phyloP scores from a whole-genome alignment of 2,329 filamentous ascomycete species.

The Kalmusia sp. region DNA sequence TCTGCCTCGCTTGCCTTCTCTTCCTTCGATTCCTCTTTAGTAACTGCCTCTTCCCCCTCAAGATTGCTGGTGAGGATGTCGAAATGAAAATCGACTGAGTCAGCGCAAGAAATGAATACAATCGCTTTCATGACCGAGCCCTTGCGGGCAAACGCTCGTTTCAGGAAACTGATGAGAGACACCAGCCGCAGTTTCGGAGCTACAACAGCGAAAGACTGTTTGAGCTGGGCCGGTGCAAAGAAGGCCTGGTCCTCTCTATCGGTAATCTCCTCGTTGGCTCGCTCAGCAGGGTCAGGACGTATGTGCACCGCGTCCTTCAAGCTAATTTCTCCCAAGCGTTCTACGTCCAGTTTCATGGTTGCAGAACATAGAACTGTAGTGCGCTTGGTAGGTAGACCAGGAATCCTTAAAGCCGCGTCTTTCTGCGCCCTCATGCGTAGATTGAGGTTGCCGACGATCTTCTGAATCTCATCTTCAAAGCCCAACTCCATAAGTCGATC shows the following conservation, averaged over 20 bases:
- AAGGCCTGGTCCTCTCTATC: conserved; percentile 63
- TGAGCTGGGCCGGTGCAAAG: conserved; percentile 87
- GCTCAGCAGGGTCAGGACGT: conserved; percentile 68
- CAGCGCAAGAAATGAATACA: conserved; percentile 94
- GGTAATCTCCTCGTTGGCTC: conserved; percentile 55
- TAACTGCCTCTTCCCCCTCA: conserved; percentile 35
- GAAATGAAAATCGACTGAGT: conserved; percentile 97
- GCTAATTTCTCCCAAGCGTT: conserved; percentile 92
- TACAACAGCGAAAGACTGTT: conserved; percentile 87
- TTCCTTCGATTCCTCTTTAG: conserved; percentile 28
- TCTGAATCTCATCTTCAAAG: conserved; percentile 92
- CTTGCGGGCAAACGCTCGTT: conserved; percentile 84
- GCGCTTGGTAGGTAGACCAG: conserved; percentile 74
- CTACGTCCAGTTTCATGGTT: conserved; percentile 97
- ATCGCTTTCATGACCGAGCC: conserved; percentile 97
- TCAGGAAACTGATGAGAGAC: conserved; percentile 82
- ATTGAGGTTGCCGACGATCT: conserved; percentile 82
- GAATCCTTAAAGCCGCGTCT: conserved; percentile 66
- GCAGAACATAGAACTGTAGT: conserved; percentile 93
- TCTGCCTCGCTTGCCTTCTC: conserved; percentile 31
- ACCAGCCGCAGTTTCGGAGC: conserved; percentile 91
- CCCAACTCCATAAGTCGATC: conserved; percentile 98
- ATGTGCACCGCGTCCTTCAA: conserved; percentile 91
- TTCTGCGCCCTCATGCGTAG: conserved; percentile 66
- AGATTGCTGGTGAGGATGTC: conserved; percentile 70